Conservation (phyloP, 345 rosid species). For the Streptanthus diversifolius region DNA sequence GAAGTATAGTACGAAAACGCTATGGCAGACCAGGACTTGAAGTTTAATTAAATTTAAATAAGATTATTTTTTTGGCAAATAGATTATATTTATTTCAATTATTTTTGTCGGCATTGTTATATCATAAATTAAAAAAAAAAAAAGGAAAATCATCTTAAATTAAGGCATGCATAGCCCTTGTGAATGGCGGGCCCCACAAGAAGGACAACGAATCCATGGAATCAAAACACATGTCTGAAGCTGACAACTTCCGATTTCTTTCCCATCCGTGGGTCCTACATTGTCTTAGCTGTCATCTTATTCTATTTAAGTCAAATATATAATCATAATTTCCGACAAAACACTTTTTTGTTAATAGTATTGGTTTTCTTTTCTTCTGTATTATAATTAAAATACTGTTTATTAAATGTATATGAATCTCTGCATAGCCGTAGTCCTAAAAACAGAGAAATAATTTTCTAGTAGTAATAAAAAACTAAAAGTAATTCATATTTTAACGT, state of each 20-base stretch:
- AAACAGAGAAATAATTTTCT: neutral
- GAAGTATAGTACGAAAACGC: constrained; percentile 14
- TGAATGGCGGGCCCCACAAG: constrained; percentile 32
- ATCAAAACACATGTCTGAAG: constrained; percentile 38
- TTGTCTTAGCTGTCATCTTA: constrained; percentile 28
- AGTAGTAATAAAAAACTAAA: neutral
- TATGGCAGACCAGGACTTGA: constrained; percentile 31
- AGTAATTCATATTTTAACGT: neutral
- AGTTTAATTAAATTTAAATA: neutral
- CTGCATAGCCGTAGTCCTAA: neutral
- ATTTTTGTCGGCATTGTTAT: constrained; percentile 8
- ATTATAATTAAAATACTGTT: too few species aligned
- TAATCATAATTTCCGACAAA: constrained; percentile 21
- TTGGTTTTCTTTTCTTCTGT: neutral
- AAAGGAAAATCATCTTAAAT: neutral
- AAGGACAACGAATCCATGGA: constrained; percentile 40
- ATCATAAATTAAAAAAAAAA: neutral
- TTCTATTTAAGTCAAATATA: neutral
- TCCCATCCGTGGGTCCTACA: constrained; percentile 15
- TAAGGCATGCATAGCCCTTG: constrained; percentile 16
- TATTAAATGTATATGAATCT: too few species aligned
- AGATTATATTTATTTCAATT: neutral
- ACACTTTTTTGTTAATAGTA: constrained; percentile 4
- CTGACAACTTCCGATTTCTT: constrained; percentile 33
- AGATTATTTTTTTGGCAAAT: neutral